Base-by-base conservation (phyloP, 345 rosid genomes). In the Erysimum cheiranthoides region DNA sequence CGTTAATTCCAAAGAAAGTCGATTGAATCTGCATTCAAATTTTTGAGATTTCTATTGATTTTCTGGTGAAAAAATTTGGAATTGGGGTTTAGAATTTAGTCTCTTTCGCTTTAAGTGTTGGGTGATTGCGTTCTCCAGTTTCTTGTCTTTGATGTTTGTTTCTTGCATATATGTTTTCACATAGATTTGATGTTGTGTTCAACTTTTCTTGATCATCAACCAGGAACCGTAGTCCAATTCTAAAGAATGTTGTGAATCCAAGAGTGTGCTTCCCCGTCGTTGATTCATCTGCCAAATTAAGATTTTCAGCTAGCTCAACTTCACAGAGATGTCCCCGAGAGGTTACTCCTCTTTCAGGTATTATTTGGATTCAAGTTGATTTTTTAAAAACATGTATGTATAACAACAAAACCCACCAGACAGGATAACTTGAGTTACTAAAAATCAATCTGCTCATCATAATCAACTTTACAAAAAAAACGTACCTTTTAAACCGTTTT, bases 321-420 rank as follows among this genome's bases (percentile, higher is more conserved):
- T 64, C 77, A 11, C 77, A 6, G 38, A 58, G 28, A 50, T 42
- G 57, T 52, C 51, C 63, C 1, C 57, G 28, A 11, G 51, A 52
- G 39, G 65, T 65, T 65, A 5, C 27, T 59, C 69, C 81, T 58
- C 5, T 71, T 66, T 14, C 62, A 78, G 81, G 81, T 78, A 58
- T 34, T 11, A 0, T 42, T 8, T 68, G 6, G 45, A 36, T 42
- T 32, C 16, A 54, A 25, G 9, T 18, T 46, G 25, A 57, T 50
- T 46, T 42, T 9, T 52, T 51, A 47, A 1, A 17, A 50, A 9
- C 27, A 34, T 64, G 10, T 61, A 21, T 21, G 10, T 8, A 21
- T 21, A 21, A 6, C 30, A 39, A 25, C 57, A 46, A 12, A 28
- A 51, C 3, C 14, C 8, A 25, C 13, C 57, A 25, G 32, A 25